These are phyloP conservation scores for Plasmopara muralis DNA, from an alignment of 352 stramenopile genomes.

Conservation along the genomic window DNA sequence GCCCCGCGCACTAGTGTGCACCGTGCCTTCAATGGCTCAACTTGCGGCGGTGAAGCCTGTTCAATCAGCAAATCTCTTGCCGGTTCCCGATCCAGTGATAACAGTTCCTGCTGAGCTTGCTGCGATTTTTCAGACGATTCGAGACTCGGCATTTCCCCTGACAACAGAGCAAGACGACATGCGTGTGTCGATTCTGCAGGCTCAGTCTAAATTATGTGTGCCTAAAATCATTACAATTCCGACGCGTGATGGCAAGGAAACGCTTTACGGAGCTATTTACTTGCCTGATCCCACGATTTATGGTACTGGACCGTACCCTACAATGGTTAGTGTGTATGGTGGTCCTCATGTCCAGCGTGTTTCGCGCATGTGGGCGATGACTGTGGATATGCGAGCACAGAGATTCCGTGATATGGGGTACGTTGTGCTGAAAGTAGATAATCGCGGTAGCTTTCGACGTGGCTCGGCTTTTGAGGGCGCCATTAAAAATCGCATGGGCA, in stretches of 20 bases:
- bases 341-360: conserved; percentile 96
- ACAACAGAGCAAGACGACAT: conserved; percentile 52
- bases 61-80: conserved; percentile 10
- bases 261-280: conserved; percentile 91
- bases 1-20: conserved; percentile 46
- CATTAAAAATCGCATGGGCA: conserved; percentile 91
- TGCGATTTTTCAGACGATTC: conserved; percentile 36
- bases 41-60: conserved; percentile 24
- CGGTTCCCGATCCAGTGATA: conserved; percentile 3
- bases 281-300: conserved; percentile 78
- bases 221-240: conserved; percentile 70
- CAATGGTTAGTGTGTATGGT: conserved; percentile 94
- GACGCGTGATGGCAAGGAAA: conserved; percentile 80
- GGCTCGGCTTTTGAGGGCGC: conserved; percentile 90
- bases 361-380: conserved; percentile 86
- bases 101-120: conserved; percentile 10
- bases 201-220: conserved; percentile 43
- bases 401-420: conserved; percentile 90
- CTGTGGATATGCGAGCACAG: conserved; percentile 92
- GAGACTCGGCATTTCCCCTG: conserved; percentile 38
- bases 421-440: conserved; percentile 95
- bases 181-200: conserved; percentile 44
- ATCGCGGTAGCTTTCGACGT: conserved; percentile 89
- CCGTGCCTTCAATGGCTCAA: conserved; percentile 39
- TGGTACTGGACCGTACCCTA: conserved; percentile 90